Base-by-base conservation (phyloP, 192 early-diverging fungal species). In the Jimgerdemannia lactiflua region DNA sequence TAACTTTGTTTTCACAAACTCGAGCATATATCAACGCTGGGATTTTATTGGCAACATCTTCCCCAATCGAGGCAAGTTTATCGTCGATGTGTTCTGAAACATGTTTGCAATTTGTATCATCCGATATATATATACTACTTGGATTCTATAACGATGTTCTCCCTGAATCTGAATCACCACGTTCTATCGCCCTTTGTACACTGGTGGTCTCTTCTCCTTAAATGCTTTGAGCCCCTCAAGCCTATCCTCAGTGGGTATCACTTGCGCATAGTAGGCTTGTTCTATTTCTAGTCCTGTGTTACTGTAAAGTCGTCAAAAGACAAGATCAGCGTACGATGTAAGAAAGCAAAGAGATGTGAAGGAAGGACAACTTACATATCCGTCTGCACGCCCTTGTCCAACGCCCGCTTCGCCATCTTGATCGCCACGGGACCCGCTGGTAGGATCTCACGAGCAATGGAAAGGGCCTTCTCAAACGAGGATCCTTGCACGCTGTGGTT, bases 221-320 rank as follows among this genome's bases (percentile, higher is more conserved):
- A 83, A 87, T 6, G 83, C 87, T 40, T 80, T 80, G 77, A 89
- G 74, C 75, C 95, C 97, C 84, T 99, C 97, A 67, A 98, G 75
- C 64, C 97, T 84, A 86, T 99, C 97, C 74, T 96, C 89, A 3
- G 97, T 96, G 0, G 94, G 96, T 77, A 99, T 95, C 14, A 98
- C 91, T 75, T 96, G 93, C 0, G 92, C 96, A 74, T 99, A 99
- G 82, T 95, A 99, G 42, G 91, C 84, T 85, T 99, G 93, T 86
- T 99, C 97, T 65, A 97, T 85, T 43, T 94, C 92, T 74, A 99
- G 84, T 2, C 96, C 97, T 40, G 93, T 90, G 64, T 90, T 85
- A 40, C 93, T 94, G 74, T 6, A 69, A 29, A 29, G 29, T 1
- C 29, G 29, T 29, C 29, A 29, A 43, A 2, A 67, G 42, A 4